phyloP scores from a whole-genome alignment of 495 filamentous ascomycete genomes.

The Cercophora newfieldiana region DNA sequence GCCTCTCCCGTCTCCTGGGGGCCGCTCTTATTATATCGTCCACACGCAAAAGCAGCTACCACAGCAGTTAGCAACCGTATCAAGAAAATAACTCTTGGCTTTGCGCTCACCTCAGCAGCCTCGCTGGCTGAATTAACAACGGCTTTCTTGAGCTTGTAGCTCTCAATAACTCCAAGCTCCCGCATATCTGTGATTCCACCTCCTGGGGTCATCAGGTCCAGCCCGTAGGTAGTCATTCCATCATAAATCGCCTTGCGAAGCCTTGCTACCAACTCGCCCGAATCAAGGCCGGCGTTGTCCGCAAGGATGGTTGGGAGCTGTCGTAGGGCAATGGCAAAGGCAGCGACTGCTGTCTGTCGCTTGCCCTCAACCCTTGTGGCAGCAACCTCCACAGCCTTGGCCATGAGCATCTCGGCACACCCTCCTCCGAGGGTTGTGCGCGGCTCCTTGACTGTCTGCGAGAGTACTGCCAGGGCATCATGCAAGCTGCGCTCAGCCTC shows the following conservation, averaged over 20 bases:
- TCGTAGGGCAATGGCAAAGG: constrained; percentile 83
- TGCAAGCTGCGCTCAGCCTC: constrained; percentile 95
- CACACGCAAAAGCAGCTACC: constrained; percentile 37
- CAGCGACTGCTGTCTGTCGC: constrained; percentile 89
- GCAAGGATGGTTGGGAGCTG: constrained; percentile 96
- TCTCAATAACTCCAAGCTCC: constrained; percentile 92
- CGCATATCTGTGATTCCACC: constrained; percentile 96
- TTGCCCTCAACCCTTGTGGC: constrained; percentile 94
- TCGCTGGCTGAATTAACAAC: constrained; percentile 94
- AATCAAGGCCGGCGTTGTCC: constrained; percentile 95
- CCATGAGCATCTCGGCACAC: constrained; percentile 98
- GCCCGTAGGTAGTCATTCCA: constrained; percentile 84
- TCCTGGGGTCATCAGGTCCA: constrained; percentile 86
- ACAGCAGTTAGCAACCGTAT: constrained; percentile 16
- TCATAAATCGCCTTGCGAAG: constrained; percentile 92
- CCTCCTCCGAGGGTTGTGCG: constrained; percentile 92
- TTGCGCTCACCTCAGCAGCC: constrained; percentile 90
- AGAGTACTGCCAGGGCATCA: constrained; percentile 94
- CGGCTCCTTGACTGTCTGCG: constrained; percentile 93
- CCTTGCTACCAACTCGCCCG: constrained; percentile 87
- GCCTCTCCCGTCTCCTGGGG: constrained; percentile 39
- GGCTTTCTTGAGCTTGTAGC: constrained; percentile 96
- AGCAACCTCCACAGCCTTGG: constrained; percentile 92
- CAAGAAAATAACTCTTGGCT: constrained; percentile 6
- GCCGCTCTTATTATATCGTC: constrained; percentile 44